phyloP scores from a whole-genome alignment of 2,329 filamentous ascomycete species.

The Talaromyces piceae region DNA sequence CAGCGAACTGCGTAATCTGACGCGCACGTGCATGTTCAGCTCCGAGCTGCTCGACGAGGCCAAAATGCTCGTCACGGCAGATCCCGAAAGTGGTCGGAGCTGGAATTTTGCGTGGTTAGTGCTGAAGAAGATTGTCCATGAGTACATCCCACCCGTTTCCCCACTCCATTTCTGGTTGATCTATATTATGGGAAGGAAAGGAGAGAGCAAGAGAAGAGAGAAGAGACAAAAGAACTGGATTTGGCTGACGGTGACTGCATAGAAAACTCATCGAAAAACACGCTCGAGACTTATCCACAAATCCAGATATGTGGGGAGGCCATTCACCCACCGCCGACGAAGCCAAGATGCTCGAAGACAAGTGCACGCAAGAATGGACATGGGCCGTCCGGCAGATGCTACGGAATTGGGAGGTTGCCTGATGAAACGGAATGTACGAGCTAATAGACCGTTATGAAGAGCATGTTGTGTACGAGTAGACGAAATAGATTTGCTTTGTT shows the following conservation, averaged over 20 bases:
- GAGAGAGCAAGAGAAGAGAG: too few species aligned
- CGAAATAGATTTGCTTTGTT: too few species aligned
- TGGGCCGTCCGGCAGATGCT: conserved; percentile 59
- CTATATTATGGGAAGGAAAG: too few species aligned
- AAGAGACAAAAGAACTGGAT: conserved; percentile 52
- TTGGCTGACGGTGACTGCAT: conserved; percentile 60
- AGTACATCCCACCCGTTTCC: conserved; percentile 40
- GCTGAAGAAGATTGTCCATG: conserved; percentile 56
- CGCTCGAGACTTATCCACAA: conserved; percentile 53
- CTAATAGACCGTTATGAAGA: too few species aligned
- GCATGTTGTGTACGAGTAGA: too few species aligned
- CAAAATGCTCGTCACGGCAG: conserved; percentile 54
- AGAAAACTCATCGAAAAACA: conserved; percentile 56
- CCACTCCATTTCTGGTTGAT: neutral
- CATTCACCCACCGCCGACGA: conserved; percentile 49
- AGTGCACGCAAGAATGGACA: conserved; percentile 61
- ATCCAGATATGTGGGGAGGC: conserved; percentile 64
- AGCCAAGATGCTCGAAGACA: conserved; percentile 51
- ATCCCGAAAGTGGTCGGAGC: conserved; percentile 59
- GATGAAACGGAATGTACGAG: neutral
- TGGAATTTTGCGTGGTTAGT: conserved; percentile 74
- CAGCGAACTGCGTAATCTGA: conserved; percentile 61
- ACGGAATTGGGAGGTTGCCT: conserved; percentile 52
- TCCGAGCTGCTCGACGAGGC: conserved; percentile 35
- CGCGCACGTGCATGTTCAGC: conserved; percentile 60